Evolutionary conservation across 2,329 filamentous ascomycete genomes (phyloP).

Genomic region (Fusarium circinatum): DNA sequence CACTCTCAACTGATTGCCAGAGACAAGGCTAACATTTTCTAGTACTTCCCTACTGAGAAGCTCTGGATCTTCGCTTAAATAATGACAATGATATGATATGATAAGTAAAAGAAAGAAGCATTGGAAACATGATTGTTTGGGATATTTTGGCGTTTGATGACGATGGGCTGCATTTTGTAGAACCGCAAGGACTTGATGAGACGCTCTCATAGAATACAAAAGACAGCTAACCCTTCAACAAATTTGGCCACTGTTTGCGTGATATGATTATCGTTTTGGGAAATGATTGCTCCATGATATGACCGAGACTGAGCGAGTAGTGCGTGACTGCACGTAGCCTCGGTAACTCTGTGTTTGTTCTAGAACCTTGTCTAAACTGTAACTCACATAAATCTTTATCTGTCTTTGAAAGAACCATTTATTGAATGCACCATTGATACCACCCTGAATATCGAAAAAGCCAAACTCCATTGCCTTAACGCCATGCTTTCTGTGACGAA

Average conservation of each 20-base stretch:
- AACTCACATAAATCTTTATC: conserved; percentile 1
- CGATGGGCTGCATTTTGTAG: conserved; percentile 40
- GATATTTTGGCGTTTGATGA: conserved; percentile 44
- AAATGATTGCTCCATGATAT: not conserved
- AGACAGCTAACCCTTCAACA: conserved; percentile 32
- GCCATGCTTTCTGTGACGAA: conserved; percentile 39
- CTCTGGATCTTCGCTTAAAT: conserved; percentile 68
- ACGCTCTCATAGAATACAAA: conserved; percentile 42
- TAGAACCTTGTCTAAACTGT: conserved; percentile 4
- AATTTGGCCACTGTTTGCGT: not conserved
- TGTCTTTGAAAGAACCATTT: conserved; percentile 9
- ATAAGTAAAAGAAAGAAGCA: conserved; percentile 34
- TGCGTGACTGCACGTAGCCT: not conserved
- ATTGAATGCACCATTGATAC: conserved; percentile 19
- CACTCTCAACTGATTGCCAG: too few species aligned
- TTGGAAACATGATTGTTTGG: conserved; percentile 37
- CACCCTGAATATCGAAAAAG: conserved; percentile 18
- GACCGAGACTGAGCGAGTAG: not conserved
- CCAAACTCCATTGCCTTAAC: conserved; percentile 32
- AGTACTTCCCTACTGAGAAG: conserved; percentile 67
- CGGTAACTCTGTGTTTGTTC: not conserved
- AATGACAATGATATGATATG: conserved; percentile 14
- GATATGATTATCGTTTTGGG: not conserved
- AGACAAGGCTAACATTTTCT: conserved; percentile 15
- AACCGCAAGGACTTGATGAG: conserved; percentile 33